Conservation (phyloP, 2,329 filamentous ascomycete genomes). For the Stachybotrys elegans region DNA sequence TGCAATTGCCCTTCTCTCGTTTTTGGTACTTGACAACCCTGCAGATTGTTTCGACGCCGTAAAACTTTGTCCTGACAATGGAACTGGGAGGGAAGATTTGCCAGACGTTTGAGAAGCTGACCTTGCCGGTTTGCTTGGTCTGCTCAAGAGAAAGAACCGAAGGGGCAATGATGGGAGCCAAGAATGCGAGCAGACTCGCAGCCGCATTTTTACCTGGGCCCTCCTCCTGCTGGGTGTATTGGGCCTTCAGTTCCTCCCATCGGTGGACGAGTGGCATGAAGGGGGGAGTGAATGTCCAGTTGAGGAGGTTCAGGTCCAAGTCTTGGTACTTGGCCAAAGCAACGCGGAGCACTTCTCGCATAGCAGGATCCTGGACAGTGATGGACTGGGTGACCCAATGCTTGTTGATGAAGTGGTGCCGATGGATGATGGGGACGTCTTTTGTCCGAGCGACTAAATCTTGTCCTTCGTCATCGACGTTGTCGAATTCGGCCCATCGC, state of each 20-base stretch:
- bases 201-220: slow-evolving; percentile 7
- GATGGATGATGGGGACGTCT: slow-evolving; percentile 26
- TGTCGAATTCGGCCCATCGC: slow-evolving; percentile 23
- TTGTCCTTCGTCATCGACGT: slow-evolving; percentile 19
- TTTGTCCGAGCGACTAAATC: slow-evolving; percentile 16
- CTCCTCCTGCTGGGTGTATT: background rate
- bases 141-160: slow-evolving; percentile 18
- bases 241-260: slow-evolving; percentile 19
- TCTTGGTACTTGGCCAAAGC: slow-evolving; percentile 27
- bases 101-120: slow-evolving; percentile 25
- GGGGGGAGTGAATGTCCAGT: slow-evolving; percentile 26
- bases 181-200: slow-evolving; percentile 20
- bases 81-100: slow-evolving; percentile 28
- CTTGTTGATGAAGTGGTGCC: slow-evolving; percentile 17
- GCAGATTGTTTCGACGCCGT: slow-evolving; percentile 28
- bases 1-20: slow-evolving; percentile 1
- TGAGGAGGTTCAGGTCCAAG: slow-evolving; percentile 23
- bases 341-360: slow-evolving; percentile 21
- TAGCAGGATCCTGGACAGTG: slow-evolving; percentile 23
- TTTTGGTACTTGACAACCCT: slow-evolving; percentile 25
- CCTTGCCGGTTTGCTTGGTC: slow-evolving; percentile 22
- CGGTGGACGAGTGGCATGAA: slow-evolving; percentile 30
- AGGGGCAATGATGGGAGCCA: slow-evolving; percentile 22
- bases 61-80: slow-evolving; percentile 23
- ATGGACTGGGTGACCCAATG: slow-evolving; percentile 26